Conservation (phyloP, 2,329 filamentous ascomycete genomes). For the Ascochyta clinopodiicola region DNA sequence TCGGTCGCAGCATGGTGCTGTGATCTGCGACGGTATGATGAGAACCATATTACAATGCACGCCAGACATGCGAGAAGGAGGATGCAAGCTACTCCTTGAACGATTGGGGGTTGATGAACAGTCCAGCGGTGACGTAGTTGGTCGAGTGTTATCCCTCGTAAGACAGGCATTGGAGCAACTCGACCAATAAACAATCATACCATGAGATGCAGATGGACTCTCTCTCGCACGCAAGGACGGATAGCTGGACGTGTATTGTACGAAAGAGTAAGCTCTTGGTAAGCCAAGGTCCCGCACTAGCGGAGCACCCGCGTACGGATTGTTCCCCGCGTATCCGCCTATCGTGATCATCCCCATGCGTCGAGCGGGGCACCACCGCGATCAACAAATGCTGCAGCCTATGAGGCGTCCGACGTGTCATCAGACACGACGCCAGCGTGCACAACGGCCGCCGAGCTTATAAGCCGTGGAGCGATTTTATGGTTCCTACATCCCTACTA, state of each 20-base stretch:
- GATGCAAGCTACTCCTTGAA: constrained; percentile 6
- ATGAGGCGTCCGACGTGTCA: constrained; percentile 5
- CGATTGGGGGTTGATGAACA: not conserved
- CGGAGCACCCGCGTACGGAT: not conserved
- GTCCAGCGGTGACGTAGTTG: not conserved
- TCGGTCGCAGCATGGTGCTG: not conserved
- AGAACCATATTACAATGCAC: not conserved
- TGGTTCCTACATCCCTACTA: not conserved
- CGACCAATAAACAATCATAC: not conserved
- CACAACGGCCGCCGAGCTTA: not conserved
- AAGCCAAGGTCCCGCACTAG: not conserved
- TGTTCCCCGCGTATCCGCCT: not conserved
- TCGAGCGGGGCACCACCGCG: not conserved
- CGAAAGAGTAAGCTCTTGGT: constrained; percentile 7
- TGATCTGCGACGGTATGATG: not conserved
- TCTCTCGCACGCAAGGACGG: too few relatives aligned
- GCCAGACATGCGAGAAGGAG: constrained; percentile 3
- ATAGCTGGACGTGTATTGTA: not conserved
- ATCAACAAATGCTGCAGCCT: constrained; percentile 4
- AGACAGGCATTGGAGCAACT: constrained; percentile 5
- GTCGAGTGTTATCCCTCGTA: not conserved
- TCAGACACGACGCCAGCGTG: not conserved
- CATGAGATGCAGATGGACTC: not conserved
- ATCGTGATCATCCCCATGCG: not conserved
- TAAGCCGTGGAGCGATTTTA: constrained; percentile 7